These are phyloP conservation scores for Trichoderma pleuroti DNA, from an alignment of 2,329 filamentous ascomycete species.

Conservation along the genomic window DNA sequence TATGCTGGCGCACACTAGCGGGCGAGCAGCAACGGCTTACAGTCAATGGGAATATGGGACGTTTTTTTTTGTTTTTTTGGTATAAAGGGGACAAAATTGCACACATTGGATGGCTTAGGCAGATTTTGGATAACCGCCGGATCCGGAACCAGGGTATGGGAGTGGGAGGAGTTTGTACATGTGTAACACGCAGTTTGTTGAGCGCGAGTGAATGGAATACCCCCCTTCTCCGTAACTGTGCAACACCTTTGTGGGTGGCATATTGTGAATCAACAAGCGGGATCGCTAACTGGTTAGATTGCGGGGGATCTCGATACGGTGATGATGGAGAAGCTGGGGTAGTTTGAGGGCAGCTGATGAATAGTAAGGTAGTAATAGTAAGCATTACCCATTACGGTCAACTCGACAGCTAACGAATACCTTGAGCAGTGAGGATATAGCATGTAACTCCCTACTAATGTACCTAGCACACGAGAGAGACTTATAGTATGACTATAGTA, in stretches of 20 bases:
- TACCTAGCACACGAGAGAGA: background rate
- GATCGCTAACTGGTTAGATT: background rate
- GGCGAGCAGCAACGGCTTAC: background rate
- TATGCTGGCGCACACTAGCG: background rate
- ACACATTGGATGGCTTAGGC: background rate
- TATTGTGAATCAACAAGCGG: background rate
- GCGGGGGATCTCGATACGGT: background rate
- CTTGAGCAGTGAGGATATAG: background rate
- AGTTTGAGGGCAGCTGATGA: background rate
- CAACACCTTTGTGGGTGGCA: background rate
- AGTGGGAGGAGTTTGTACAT: background rate
- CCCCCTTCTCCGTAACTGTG: background rate
- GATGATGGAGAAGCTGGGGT: background rate
- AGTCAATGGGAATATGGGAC: background rate
- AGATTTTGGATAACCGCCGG: background rate
- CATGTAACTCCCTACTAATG: background rate
- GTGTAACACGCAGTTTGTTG: background rate
- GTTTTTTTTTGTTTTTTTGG: background rate
- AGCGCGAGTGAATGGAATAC: background rate
- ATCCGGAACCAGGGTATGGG: background rate
- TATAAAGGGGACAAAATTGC: background rate
- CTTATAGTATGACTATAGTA: background rate
- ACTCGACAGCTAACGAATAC: background rate
- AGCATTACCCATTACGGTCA: background rate
- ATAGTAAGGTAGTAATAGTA: background rate